Evolutionary conservation across 441 rosid genomes (phyloP).

Genomic region (Erodium moschatum): DNA sequence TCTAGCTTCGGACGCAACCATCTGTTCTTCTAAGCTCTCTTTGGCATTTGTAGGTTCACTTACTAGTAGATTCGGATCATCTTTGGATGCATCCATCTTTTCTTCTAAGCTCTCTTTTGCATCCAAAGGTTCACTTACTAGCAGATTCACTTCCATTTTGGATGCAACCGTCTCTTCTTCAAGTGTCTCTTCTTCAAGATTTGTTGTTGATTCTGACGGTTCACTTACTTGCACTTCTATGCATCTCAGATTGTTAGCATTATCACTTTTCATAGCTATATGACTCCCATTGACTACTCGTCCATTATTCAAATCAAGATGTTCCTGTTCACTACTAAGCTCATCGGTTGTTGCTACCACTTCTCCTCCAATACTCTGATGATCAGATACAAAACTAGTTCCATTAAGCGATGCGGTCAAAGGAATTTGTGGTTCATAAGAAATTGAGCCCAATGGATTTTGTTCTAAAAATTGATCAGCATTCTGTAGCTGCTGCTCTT

Average conservation of each 20-base stretch:
- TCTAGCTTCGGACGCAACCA: conserved; percentile 3
- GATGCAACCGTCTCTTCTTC: conserved; percentile 13
- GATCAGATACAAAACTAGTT: conserved; percentile 25
- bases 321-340: background rate
- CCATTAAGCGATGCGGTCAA: conserved; percentile 31
- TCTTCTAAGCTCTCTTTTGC: background rate
- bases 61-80: conserved; percentile 9
- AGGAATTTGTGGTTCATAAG: conserved; percentile 41
- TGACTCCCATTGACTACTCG: conserved; percentile 31
- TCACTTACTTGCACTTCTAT: conserved; percentile 22
- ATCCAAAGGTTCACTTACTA: background rate
- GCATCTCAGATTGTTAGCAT: conserved; percentile 21
- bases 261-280: conserved; percentile 21
- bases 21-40: background rate
- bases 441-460: conserved; percentile 46
- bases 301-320: conserved; percentile 18
- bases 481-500: conserved; percentile 23
- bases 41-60: background rate
- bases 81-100: conserved; percentile 18
- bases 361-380: conserved; percentile 6
- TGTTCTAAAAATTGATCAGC: conserved; percentile 36
- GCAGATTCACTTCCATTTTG: conserved; percentile 15
- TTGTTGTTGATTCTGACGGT: background rate
- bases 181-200: background rate
- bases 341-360: background rate